Percentiles rank a stretch among this genome's conserved stretches.
Conservation (phyloP, 2,329 filamentous ascomycete genomes). For the Aspergillus aculeatus region DNA sequence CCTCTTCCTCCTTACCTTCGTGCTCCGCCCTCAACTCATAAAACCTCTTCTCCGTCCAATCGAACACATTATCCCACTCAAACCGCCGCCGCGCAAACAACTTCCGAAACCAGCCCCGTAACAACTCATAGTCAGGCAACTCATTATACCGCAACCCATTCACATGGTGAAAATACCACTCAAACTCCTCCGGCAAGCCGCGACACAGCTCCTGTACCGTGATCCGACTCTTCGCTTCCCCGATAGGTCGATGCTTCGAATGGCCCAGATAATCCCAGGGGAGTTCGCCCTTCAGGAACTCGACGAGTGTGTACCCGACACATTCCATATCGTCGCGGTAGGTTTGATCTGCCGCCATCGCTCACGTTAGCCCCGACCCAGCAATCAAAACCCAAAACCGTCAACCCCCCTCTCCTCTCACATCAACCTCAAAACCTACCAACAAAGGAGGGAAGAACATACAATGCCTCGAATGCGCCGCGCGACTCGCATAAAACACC, state of each 20-base stretch:
- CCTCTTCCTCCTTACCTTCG: neutral
- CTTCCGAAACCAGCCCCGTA: neutral
- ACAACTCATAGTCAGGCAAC: neutral
- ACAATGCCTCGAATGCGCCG: neutral
- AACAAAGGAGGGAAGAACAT: neutral
- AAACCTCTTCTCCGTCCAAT: conserved; percentile 2
- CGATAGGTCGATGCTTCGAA: neutral
- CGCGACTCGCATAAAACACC: neutral
- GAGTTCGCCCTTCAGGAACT: neutral
- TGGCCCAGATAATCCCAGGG: neutral
- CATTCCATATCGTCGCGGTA: conserved; percentile 2
- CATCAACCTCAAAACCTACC: neutral
- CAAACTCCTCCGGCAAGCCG: neutral
- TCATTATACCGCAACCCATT: neutral
- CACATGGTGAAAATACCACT: neutral
- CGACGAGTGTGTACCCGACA: neutral
- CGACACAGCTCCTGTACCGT: neutral
- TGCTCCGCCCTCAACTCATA: neutral
- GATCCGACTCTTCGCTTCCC: neutral
- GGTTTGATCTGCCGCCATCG: neutral
- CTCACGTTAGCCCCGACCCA: neutral
- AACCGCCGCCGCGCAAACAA: neutral
- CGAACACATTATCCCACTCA: neutral
- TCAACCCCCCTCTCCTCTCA: neutral
- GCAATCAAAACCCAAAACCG: neutral